Evolutionary conservation across 768 basidiomycete species (phyloP).

Genomic region (Xerocomus spinulosus): DNA sequence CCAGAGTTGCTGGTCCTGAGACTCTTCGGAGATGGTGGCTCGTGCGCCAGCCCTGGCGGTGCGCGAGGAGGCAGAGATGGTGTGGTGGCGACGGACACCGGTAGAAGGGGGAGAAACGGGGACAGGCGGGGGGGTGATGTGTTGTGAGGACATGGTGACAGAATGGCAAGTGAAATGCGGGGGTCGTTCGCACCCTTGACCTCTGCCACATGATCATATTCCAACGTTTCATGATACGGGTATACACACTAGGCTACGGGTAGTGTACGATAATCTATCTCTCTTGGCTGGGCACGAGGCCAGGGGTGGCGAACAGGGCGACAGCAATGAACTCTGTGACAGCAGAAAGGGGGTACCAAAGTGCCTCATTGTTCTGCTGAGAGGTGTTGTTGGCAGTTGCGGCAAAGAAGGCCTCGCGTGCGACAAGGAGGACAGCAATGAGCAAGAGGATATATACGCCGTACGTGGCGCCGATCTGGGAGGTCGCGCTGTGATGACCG

Average conservation of each 20-base stretch:
- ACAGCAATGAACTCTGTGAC: constrained; percentile 31
- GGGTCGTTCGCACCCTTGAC: constrained; percentile 22
- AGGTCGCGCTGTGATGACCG: neutral
- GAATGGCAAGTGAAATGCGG: neutral
- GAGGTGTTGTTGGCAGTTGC: constrained; percentile 15
- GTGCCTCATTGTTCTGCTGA: constrained; percentile 23
- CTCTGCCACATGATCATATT: constrained; percentile 21
- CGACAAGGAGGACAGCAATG: constrained; percentile 25
- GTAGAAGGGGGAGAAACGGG: constrained; percentile 34
- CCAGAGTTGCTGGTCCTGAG: constrained; percentile 53
- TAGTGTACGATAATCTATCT: neutral
- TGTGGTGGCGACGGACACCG: constrained; percentile 77
- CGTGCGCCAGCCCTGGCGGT: constrained; percentile 55
- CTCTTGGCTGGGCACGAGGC: constrained; percentile 28
- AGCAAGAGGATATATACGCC: constrained; percentile 21
- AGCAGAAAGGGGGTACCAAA: constrained; percentile 33
- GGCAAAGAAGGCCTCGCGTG: constrained; percentile 29
- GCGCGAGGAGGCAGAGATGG: constrained; percentile 73
- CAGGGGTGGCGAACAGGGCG: constrained; percentile 24
- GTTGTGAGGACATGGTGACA: constrained; percentile 34
- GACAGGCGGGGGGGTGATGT: constrained; percentile 40
- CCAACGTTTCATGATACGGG: no score
- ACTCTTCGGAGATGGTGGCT: constrained; percentile 64
- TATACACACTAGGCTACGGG: neutral
- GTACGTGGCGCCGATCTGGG: constrained; percentile 14